These are phyloP conservation scores for Ustilago tritici DNA, from an alignment of 1,284 basidiomycete species.

Conservation along the genomic window DNA sequence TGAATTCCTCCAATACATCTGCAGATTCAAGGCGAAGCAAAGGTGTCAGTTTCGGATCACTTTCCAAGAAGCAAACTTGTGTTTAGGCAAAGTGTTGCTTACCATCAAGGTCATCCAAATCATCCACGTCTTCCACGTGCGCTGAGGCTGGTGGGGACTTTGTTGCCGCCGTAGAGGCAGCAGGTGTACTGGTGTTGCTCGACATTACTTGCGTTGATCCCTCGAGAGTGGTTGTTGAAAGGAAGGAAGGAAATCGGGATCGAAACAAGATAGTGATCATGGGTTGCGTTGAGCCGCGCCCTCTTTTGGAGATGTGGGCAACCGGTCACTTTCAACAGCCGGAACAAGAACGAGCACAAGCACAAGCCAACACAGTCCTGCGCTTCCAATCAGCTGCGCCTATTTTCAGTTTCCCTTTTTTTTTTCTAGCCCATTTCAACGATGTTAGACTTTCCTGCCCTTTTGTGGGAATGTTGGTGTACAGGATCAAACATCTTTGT, in stretches of 20 bases:
- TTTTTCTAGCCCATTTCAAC: background rate
- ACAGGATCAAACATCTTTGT: background rate
- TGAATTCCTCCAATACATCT: constrained; percentile 71
- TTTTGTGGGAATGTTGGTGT: background rate
- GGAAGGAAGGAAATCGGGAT: background rate
- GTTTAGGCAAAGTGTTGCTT: constrained; percentile 9
- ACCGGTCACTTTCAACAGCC: constrained; percentile 46
- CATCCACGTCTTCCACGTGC: constrained; percentile 53
- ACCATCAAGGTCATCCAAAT: constrained; percentile 68
- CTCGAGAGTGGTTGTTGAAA: background rate
- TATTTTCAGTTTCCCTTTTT: background rate
- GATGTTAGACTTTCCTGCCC: background rate
- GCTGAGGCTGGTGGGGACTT: constrained; percentile 24
- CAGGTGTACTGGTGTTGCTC: background rate
- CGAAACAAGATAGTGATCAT: background rate
- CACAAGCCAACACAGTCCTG: background rate
- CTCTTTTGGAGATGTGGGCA: constrained; percentile 1
- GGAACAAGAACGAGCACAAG: background rate
- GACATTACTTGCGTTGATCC: constrained; percentile 15
- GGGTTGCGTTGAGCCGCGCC: background rate
- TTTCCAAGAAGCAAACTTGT: no score
- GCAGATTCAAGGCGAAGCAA: background rate
- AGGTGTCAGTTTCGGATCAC: constrained; percentile 1
- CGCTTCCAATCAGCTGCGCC: constrained; percentile 18
- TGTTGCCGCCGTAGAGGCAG: constrained; percentile 15